Evolutionary conservation across 768 basidiomycete genomes (phyloP).

Genomic region (Lactarius sp.): DNA sequence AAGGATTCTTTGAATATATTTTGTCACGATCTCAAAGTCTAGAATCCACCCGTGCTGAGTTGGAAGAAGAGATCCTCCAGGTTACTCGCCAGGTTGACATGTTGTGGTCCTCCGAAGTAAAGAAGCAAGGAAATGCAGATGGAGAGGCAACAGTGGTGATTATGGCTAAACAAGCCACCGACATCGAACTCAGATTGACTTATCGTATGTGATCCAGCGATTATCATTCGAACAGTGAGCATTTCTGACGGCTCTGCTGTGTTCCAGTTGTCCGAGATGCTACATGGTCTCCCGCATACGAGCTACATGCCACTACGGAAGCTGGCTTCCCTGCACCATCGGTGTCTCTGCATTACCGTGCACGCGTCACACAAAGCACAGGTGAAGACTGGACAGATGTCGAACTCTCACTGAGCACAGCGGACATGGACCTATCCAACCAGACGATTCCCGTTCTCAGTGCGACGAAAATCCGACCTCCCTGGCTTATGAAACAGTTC

Average conservation of each 20-base stretch:
- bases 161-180: constrained; percentile 34
- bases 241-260: not conserved
- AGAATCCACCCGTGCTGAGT: constrained; percentile 33
- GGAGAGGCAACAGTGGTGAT: constrained; percentile 41
- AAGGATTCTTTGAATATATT: constrained; percentile 40
- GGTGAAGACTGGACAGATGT: constrained; percentile 58
- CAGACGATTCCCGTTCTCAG: constrained; percentile 32
- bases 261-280: constrained; percentile 49
- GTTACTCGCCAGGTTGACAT: constrained; percentile 39
- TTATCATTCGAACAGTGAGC: not conserved
- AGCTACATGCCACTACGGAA: constrained; percentile 47
- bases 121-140: constrained; percentile 32
- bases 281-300: constrained; percentile 52
- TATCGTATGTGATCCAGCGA: constrained; percentile 40
- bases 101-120: constrained; percentile 32
- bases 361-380: constrained; percentile 47
- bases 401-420: constrained; percentile 49
- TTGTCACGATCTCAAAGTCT: constrained; percentile 37
- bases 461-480: constrained; percentile 15
- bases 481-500: not conserved
- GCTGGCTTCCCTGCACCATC: constrained; percentile 41
- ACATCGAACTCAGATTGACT: constrained; percentile 44
- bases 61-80: constrained; percentile 35
- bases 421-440: constrained; percentile 36
- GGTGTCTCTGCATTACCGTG: constrained; percentile 51